Evolutionary conservation across 1,284 basidiomycete species (phyloP).

Genomic region (Omphalotus olearius): DNA sequence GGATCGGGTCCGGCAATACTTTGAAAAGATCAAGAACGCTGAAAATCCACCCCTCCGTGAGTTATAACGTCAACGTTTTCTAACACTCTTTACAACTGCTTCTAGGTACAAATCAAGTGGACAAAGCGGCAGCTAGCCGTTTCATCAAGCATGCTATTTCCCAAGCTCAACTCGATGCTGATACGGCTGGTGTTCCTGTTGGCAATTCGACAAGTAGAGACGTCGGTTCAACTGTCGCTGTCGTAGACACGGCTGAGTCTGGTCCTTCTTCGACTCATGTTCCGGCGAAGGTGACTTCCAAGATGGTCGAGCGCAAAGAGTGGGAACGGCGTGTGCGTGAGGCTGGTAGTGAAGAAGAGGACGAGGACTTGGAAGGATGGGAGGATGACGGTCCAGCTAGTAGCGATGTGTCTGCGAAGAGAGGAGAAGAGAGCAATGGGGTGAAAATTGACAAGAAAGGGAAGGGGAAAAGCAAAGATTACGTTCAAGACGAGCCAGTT

Average conservation of each 20-base stretch:
- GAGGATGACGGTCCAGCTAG: not conserved
- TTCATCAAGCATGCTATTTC: constrained; percentile 83
- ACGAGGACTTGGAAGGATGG: constrained; percentile 12
- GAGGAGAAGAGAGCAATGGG: constrained; percentile 20
- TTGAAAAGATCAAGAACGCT: constrained; percentile 72
- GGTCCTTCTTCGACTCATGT: constrained; percentile 27
- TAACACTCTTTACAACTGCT: not conserved
- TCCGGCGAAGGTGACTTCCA: constrained; percentile 57
- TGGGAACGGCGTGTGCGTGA: constrained; percentile 54
- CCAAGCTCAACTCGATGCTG: constrained; percentile 34
- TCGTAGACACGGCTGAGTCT: constrained; percentile 13
- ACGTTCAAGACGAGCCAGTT: constrained; percentile 18
- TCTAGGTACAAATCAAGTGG: constrained; percentile 46
- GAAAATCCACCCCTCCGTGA: constrained; percentile 62
- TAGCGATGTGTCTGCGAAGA: constrained; percentile 32
- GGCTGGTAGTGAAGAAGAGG: constrained; percentile 37
- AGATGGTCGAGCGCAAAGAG: constrained; percentile 62
- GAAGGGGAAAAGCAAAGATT: constrained; percentile 36
- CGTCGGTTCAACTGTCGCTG: not conserved
- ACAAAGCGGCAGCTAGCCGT: constrained; percentile 72
- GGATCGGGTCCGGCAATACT: constrained; percentile 75
- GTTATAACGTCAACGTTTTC: constrained; percentile 19
- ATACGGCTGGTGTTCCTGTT: constrained; percentile 2
- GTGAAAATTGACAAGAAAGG: constrained; percentile 28
- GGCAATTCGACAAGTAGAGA: not conserved